phyloP scores from a whole-genome alignment of 257 asterid genomes.

The Rauvolfia tetraphylla region DNA sequence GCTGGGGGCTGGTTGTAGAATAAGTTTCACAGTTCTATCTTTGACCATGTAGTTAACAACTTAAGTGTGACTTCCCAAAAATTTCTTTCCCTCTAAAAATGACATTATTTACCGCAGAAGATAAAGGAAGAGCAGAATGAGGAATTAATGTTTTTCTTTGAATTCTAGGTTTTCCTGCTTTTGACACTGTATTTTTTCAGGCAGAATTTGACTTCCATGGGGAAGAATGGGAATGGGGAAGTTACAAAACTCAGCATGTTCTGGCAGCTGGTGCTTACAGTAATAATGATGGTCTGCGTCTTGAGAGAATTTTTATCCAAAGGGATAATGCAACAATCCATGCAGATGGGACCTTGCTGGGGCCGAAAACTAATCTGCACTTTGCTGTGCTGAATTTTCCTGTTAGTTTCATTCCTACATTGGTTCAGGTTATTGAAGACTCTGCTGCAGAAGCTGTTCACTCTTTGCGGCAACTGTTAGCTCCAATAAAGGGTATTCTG shows the following conservation, averaged over 20 bases:
- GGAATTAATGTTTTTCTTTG: neutral
- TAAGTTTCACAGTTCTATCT: neutral
- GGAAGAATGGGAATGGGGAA: slow-evolving; percentile 99
- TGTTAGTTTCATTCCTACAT: slow-evolving; percentile 86
- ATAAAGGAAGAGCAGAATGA: neutral
- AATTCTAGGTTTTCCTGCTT: neutral
- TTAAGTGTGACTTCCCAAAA: slow-evolving; percentile 8
- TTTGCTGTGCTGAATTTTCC: slow-evolving; percentile 97
- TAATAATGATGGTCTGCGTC: slow-evolving; percentile 95
- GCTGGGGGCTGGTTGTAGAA: neutral
- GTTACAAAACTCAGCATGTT: slow-evolving; percentile 88
- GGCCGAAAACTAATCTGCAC: slow-evolving; percentile 91
- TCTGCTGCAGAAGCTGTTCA: slow-evolving; percentile 91
- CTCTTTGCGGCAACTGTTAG: slow-evolving; percentile 80
- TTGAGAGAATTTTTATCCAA: slow-evolving; percentile 90
- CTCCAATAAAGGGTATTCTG: slow-evolving; percentile 88
- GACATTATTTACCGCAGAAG: slow-evolving; percentile 12
- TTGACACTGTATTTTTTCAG: slow-evolving; percentile 33
- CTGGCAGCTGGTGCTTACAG: slow-evolving; percentile 95
- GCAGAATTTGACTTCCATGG: slow-evolving; percentile 97
- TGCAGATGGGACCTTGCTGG: slow-evolving; percentile 96
- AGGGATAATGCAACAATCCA: slow-evolving; percentile 96
- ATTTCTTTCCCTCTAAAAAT: slow-evolving; percentile 28
- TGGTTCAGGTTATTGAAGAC: slow-evolving; percentile 86
- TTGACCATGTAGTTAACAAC: neutral